These are phyloP conservation scores for Poronia punctata DNA, from an alignment of 495 filamentous ascomycete species.

Conservation along the genomic window DNA sequence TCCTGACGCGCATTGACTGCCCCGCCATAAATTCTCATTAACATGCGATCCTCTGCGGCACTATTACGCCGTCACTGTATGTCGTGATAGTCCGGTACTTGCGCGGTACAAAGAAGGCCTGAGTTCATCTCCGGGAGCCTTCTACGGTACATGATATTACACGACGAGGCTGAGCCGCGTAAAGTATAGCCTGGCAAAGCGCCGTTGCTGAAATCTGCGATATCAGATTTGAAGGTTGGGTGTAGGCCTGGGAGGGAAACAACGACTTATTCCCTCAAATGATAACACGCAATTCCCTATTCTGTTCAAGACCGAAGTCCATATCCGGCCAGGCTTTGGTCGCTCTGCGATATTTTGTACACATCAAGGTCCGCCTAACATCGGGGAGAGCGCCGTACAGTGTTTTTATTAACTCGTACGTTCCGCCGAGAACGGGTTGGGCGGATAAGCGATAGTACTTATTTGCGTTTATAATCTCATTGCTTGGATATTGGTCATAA, in stretches of 20 bases:
- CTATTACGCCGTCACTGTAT: constrained; percentile 2
- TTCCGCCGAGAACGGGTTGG: constrained; percentile 9
- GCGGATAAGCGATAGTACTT: constrained; percentile 3
- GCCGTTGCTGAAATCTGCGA: too few relatives aligned
- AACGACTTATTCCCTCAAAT: neutral
- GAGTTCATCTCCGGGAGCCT: neutral
- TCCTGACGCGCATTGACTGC: constrained; percentile 2
- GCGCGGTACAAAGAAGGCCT: neutral
- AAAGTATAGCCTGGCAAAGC: too few relatives aligned
- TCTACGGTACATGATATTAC: too few relatives aligned
- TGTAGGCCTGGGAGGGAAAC: neutral
- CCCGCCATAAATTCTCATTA: constrained; percentile 1
- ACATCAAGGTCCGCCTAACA: neutral
- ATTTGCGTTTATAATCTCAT: constrained; percentile 7
- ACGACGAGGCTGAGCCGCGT: too few relatives aligned
- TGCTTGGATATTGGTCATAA: neutral
- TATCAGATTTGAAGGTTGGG: too few relatives aligned
- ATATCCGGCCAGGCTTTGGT: constrained; percentile 3
- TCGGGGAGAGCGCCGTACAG: neutral
- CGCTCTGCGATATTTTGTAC: neutral
- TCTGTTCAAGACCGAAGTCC: neutral
- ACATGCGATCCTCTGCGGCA: neutral
- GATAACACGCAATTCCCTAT: too few relatives aligned
- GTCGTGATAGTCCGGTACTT: constrained; percentile 3
- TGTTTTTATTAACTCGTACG: constrained; percentile 3